phyloP scores from a whole-genome alignment of 2,329 filamentous ascomycete genomes.

The Colletotrichum australisinense region DNA sequence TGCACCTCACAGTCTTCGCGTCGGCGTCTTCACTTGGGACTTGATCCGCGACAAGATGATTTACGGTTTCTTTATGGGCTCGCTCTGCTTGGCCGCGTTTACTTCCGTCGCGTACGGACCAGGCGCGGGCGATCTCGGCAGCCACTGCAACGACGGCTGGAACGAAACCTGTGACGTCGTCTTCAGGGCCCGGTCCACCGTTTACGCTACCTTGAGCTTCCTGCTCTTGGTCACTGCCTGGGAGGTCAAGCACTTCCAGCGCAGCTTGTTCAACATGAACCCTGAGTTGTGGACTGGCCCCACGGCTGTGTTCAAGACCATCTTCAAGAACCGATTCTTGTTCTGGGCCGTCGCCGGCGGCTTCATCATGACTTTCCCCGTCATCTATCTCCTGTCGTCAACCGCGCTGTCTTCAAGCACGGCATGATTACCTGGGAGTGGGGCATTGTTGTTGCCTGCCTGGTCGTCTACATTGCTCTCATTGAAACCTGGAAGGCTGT shows the following conservation, averaged over 20 bases:
- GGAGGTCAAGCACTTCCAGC: constrained; percentile 79
- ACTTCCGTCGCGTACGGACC: constrained; percentile 68
- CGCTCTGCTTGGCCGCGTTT: constrained; percentile 71
- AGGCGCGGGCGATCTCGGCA: constrained; percentile 61
- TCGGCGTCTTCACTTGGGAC: constrained; percentile 73
- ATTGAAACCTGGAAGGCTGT: constrained; percentile 77
- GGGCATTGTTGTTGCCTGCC: constrained; percentile 72
- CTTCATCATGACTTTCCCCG: constrained; percentile 69
- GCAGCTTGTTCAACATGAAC: constrained; percentile 77
- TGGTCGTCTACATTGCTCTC: constrained; percentile 70
- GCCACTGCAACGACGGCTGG: constrained; percentile 67
- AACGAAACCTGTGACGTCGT: constrained; percentile 64
- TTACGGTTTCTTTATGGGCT: constrained; percentile 73
- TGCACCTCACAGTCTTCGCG: constrained; percentile 70
- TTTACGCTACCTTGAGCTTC: constrained; percentile 77
- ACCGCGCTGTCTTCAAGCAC: constrained; percentile 76
- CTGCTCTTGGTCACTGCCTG: constrained; percentile 76
- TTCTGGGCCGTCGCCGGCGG: constrained; percentile 73
- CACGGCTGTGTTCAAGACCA: constrained; percentile 66
- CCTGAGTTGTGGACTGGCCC: constrained; percentile 60
- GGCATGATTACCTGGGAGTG: constrained; percentile 77
- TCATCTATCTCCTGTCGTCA: constrained; percentile 76
- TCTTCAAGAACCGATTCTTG: constrained; percentile 76
- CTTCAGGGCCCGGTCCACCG: constrained; percentile 74
- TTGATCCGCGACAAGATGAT: constrained; percentile 75